Base-by-base conservation (phyloP, 257 asterid species). In the Plantago ovata region DNA sequence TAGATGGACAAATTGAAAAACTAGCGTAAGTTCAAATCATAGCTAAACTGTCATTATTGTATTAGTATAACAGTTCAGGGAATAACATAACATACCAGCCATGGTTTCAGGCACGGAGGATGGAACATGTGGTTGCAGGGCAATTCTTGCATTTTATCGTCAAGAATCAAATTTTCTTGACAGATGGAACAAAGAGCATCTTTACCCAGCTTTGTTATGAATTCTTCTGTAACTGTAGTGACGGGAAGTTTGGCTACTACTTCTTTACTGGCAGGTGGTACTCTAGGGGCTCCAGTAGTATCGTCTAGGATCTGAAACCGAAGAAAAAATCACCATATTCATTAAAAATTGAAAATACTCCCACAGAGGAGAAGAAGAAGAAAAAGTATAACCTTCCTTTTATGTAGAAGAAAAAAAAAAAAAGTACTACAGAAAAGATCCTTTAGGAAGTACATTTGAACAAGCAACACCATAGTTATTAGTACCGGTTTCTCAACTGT, bases 81-180 rank as follows among this genome's bases (percentile, higher is more conserved):
- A 54, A 38, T 46, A 58, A 38, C 47, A 38, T 46, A 58, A 38
- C 47, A 65, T 83, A 92, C 98, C 94, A 92, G 95, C 98, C 98
- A 92, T 64, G 98, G 95, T 67, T 92, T 88, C 62, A 89, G 79
- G 80, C 98, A 92, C 39, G 95, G 95, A 73, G 98, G 96, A 77
- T 92, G 98, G 69, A 88, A 92, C 88, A 78, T 72, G 39, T 88
- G 98, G 45, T 83, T 81, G 85, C 98, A 91, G 36, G 98, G 98
- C 19, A 92, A 58, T 67, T 85, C 96, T 75, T 88, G 98, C 93
- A 92, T 88, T 67, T 81, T 76, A 56, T 92, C 98, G 15, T 81
- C 79, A 3, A 80, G 65, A 9, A 81, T 78, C 77, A 91, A 74
- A 60, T 69, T 75, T 75, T 91, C 98, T 66, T 77, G 89, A 80